These are phyloP conservation scores for Salinomyces thailandicus DNA, from an alignment of 2,329 filamentous ascomycete genomes.

Conservation along the genomic window DNA sequence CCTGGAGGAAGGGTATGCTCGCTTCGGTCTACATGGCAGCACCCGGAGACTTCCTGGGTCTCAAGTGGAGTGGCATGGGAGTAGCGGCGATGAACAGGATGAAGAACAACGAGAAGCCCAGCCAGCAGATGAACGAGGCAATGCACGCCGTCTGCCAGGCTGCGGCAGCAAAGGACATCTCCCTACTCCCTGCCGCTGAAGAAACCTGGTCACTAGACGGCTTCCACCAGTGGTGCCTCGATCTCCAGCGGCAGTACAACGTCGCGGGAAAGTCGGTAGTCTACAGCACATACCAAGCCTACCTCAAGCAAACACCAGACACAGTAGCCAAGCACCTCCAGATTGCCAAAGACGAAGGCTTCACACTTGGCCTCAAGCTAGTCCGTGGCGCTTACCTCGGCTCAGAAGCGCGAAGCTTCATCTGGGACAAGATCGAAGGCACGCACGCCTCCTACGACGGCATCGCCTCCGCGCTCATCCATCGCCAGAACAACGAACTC, in stretches of 20 bases:
- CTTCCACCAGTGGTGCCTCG: conserved; percentile 69
- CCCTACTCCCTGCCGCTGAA: conserved; percentile 77
- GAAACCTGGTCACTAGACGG: conserved; percentile 68
- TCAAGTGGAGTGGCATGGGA: conserved; percentile 73
- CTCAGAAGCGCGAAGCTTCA: conserved; percentile 40
- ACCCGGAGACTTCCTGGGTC: conserved; percentile 44
- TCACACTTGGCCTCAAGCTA: conserved; percentile 46
- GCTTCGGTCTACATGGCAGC: conserved; percentile 53
- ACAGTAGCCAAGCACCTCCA: conserved; percentile 38
- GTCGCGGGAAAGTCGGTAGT: conserved; percentile 53
- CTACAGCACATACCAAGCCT: conserved; percentile 55
- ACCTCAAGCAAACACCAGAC: conserved; percentile 39
- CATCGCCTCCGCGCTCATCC: conserved; percentile 57
- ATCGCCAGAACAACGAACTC: conserved; percentile 48
- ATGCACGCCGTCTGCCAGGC: conserved; percentile 66
- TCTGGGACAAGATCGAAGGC: conserved; percentile 43
- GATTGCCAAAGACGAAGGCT: conserved; percentile 35
- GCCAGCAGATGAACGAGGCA: conserved; percentile 53
- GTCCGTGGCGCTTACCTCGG: conserved; percentile 48
- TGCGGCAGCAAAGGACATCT: conserved; percentile 57
- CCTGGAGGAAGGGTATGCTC: conserved; percentile 65
- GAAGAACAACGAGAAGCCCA: conserved; percentile 51
- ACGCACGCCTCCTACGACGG: conserved; percentile 58
- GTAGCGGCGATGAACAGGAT: conserved; percentile 59
- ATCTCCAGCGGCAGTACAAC: conserved; percentile 54